A percentile compares a stretch with the other conserved stretches of the same genome.
Evolutionary conservation across 2,329 filamentous ascomycete species (phyloP).

Genomic region (Lecanoromycetidae sp.): DNA sequence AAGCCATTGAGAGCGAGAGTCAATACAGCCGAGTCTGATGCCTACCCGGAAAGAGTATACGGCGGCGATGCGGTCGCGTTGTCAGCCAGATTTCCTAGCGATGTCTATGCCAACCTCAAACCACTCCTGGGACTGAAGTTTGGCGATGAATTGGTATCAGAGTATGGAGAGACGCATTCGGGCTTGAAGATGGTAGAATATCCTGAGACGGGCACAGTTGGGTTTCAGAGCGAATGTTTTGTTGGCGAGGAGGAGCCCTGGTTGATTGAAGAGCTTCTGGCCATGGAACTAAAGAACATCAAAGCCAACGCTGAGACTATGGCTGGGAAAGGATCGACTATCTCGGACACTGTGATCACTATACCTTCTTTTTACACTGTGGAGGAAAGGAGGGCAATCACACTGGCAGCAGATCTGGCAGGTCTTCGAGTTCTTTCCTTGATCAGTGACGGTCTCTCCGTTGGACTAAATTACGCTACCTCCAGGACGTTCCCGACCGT

Average conservation of each 20-base stretch:
- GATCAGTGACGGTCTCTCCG: conserved; percentile 79
- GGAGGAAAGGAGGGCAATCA: conserved; percentile 78
- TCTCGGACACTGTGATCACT: conserved; percentile 78
- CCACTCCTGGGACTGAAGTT: conserved; percentile 63
- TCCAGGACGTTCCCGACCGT: conserved; percentile 77
- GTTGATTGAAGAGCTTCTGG: conserved; percentile 82
- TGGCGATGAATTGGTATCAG: conserved; percentile 48
- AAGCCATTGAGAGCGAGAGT: conserved; percentile 63
- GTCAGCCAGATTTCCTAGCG: conserved; percentile 73
- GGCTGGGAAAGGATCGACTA: conserved; percentile 60
- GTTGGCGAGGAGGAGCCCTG: conserved; percentile 50
- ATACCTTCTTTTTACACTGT: conserved; percentile 81
- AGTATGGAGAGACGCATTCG: conserved; percentile 67
- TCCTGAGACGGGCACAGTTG: conserved; percentile 51
- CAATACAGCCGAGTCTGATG: conserved; percentile 39
- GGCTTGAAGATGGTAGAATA: conserved; percentile 55
- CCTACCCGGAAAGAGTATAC: conserved; percentile 80
- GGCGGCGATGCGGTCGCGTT: conserved; percentile 85
- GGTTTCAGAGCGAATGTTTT: conserved; percentile 67
- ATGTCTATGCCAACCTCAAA: conserved; percentile 93
- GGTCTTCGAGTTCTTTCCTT: conserved; percentile 75
- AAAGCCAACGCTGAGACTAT: conserved; percentile 75
- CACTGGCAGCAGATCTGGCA: conserved; percentile 73
- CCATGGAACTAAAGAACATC: conserved; percentile 91
- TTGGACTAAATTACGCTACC: conserved; percentile 91